Evolutionary conservation across 176 grass and related monocot genomes (phyloP).

Genomic region (Canna indica): DNA sequence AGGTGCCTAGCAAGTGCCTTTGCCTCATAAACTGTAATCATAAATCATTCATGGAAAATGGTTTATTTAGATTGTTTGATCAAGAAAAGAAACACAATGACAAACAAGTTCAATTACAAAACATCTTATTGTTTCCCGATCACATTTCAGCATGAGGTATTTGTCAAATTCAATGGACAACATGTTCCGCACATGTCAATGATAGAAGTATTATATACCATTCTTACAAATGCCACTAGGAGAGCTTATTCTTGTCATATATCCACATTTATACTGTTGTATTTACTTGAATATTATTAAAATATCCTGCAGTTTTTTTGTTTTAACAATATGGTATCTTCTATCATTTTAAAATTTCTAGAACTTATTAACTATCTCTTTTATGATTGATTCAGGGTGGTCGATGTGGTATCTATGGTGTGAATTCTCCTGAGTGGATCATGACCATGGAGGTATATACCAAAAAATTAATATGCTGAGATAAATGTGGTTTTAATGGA

Average conservation of each 20-base stretch:
- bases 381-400: constrained; percentile 34
- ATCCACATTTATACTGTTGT: not conserved
- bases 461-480: too few relatives aligned
- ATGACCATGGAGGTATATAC: constrained; percentile 67
- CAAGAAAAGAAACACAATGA: too few relatives aligned
- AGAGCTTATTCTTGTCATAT: too few relatives aligned
- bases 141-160: too few relatives aligned
- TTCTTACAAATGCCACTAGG: not conserved
- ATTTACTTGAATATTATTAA: not conserved
- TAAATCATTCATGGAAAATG: too few relatives aligned
- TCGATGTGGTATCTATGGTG: constrained; percentile 78
- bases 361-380: not conserved
- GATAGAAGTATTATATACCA: not conserved
- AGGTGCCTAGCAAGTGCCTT: too few relatives aligned
- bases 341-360: not conserved
- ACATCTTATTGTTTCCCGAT: too few relatives aligned
- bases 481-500: too few relatives aligned
- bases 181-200: not conserved
- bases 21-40: too few relatives aligned
- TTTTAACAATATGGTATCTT: not conserved
- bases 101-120: too few relatives aligned
- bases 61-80: too few relatives aligned
- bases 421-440: constrained; percentile 76
- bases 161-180: too few relatives aligned
- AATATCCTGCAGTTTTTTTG: not conserved